Evolutionary conservation across 805 yeast genomes (phyloP), one percentile per base, ranked within the genome.

Genomic region (Dipodascus geniculatus): DNA sequence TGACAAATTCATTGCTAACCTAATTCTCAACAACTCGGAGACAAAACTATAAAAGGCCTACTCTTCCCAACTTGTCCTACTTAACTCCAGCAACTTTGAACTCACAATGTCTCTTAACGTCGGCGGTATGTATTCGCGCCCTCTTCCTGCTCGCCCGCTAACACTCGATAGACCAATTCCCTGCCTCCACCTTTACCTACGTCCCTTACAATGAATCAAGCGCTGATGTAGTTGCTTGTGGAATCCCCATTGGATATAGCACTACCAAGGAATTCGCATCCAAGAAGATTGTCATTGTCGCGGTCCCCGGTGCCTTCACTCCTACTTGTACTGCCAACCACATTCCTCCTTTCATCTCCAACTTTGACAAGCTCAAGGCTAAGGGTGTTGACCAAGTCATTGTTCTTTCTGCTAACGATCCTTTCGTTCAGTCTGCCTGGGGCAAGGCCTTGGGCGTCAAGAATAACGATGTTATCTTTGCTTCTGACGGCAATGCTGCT

Each of bases 301-400:
- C 85, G 55, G 89, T 86, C 33, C 93, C 95, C 57, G 95, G 90
- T 57, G 93, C 95, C 9, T 87, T 85, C 75, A 85, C 95, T 23
- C 95, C 91, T 54, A 80, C 91, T 4, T 85, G 93, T 69, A 75
- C 85, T 50, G 79, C 76, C 51, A 74, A 78, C 61, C 93, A 85
- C 68, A 76, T 85, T 56, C 91, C 91, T 54, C 86, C 82, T 22
- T 83, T 71, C 71, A 66, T 83, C 55, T 63, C 70, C 55, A 71
- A 79, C 58, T 66, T 76, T 53, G 66, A 65, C 22, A 76, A 78
- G 53, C 76, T 86, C 64, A 68, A 74, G 62, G 68, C 72, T 53
- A 82, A 81, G 69, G 80, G 83, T 42, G 82, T 82, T 49, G 86
- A 83, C 64, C 74, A 74, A 61, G 71, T 84, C 55, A 70, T 84